A percentile compares a stretch with the other conserved stretches of the same genome.
These are phyloP conservation scores for Claviceps monticola DNA, from an alignment of 2,329 filamentous ascomycete genomes.

Conservation along the genomic window DNA sequence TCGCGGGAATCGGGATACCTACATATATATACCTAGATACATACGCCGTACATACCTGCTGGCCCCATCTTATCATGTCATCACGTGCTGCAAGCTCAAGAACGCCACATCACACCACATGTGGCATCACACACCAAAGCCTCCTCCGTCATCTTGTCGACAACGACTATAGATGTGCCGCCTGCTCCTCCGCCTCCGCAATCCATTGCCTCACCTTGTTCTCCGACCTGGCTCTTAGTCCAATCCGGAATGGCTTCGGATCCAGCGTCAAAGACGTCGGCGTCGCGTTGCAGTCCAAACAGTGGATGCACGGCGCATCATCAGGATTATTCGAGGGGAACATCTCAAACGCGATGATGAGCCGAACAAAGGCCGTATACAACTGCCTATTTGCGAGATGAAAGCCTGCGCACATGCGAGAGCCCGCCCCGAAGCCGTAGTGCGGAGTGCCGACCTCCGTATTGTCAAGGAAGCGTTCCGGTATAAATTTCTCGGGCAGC, in stretches of 20 bases:
- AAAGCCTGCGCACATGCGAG: constrained; percentile 48
- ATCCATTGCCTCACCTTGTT: constrained; percentile 37
- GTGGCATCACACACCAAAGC: too few species aligned
- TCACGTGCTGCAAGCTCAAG: too few species aligned
- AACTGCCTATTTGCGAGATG: constrained; percentile 51
- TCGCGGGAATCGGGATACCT: too few species aligned
- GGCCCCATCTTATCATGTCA: too few species aligned
- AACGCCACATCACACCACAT: too few species aligned
- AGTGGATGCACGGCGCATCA: constrained; percentile 40
- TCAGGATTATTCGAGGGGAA: constrained; percentile 28
- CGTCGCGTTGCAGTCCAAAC: constrained; percentile 41
- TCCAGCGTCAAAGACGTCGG: constrained; percentile 46
- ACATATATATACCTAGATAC: too few species aligned
- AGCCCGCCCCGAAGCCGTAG: constrained; percentile 48
- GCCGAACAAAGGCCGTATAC: constrained; percentile 43
- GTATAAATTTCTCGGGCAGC: constrained; percentile 46
- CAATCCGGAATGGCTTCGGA: constrained; percentile 48
- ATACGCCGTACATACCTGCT: too few species aligned
- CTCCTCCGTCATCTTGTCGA: too few species aligned
- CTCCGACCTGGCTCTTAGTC: constrained; percentile 34
- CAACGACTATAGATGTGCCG: constrained; percentile 20
- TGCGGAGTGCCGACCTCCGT: constrained; percentile 43
- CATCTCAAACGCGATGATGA: constrained; percentile 45
- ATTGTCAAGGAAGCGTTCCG: constrained; percentile 53
- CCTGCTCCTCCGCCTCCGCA: constrained; percentile 34